Conservation (phyloP, 306 rosid genomes). For the Abrus precatorius region DNA sequence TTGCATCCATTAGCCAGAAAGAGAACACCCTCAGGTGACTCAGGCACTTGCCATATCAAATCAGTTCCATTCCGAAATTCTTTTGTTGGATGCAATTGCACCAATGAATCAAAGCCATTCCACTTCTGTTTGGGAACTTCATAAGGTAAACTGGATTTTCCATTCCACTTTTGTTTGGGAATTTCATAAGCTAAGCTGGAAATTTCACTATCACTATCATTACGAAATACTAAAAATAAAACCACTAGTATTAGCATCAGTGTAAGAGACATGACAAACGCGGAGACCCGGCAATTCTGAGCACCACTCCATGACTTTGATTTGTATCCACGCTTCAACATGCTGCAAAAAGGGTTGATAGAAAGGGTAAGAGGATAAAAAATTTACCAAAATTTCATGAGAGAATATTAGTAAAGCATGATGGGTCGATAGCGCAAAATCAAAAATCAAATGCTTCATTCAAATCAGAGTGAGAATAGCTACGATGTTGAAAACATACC, state of each 20-base stretch:
- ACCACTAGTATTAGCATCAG: constrained; percentile 56
- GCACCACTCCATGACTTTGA: constrained; percentile 56
- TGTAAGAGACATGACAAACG: constrained; percentile 52
- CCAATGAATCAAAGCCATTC: constrained; percentile 70
- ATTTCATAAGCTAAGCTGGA: constrained; percentile 44
- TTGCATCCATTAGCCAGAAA: constrained; percentile 94
- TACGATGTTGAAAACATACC: constrained; percentile 28
- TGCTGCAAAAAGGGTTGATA: constrained; percentile 56
- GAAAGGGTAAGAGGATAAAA: constrained; percentile 7
- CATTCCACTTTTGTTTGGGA: constrained; percentile 49
- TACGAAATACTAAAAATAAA: constrained; percentile 46
- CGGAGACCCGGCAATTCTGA: constrained; percentile 48
- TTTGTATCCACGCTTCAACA: constrained; percentile 76
- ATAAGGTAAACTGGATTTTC: constrained; percentile 41
- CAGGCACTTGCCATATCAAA: constrained; percentile 86
- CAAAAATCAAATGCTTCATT: neutral
- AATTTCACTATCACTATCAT: constrained; percentile 37
- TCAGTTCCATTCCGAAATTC: constrained; percentile 78
- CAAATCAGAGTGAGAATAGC: constrained; percentile 28
- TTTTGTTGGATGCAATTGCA: constrained; percentile 65
- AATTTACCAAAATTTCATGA: constrained; percentile 21
- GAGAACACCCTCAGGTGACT: constrained; percentile 82
- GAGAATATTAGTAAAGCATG: constrained; percentile 6
- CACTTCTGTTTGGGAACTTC: constrained; percentile 57
- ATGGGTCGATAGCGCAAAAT: constrained; percentile 25